Conservation (phyloP, 164 flowering plant genomes). For the Amborella trichopoda region DNA sequence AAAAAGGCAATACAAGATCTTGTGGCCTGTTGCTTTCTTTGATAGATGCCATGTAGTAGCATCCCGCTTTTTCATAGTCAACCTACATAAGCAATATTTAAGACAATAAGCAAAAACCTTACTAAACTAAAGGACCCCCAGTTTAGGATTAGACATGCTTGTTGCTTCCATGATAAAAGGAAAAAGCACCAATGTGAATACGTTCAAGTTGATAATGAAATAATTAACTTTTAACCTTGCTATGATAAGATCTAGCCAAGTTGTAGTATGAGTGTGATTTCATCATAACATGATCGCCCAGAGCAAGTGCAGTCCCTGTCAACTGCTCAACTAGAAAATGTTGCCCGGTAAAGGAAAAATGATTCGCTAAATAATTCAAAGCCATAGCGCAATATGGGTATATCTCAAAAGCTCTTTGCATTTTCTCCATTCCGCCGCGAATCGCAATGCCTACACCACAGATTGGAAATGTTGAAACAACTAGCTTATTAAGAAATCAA, state of each 20-base stretch:
- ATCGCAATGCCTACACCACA: conserved; percentile 51
- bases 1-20: conserved; percentile 85
- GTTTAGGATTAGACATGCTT: no score
- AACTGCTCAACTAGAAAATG: conserved; percentile 94
- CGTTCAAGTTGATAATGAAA: no score
- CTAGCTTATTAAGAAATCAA: not conserved
- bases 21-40: conserved; percentile 81
- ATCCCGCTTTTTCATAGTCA: conserved; percentile 91
- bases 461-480: not conserved
- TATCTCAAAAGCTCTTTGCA: conserved; percentile 91
- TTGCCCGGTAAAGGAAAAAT: conserved; percentile 96
- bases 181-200: no score
- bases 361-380: conserved; percentile 87
- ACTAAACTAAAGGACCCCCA: no score
- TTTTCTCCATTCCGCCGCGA: conserved; percentile 67
- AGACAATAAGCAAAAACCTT: no score
- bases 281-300: conserved; percentile 81
- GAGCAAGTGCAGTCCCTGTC: conserved; percentile 97
- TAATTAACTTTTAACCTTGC: no score
- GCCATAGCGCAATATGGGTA: conserved; percentile 90
- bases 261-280: conserved; percentile 98
- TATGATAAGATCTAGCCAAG: conserved; percentile 93
- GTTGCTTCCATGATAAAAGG: no score
- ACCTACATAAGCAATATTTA: conserved; percentile 37
- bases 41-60: conserved; percentile 89